These are phyloP conservation scores for Kodamaea laetipori DNA, from an alignment of 805 yeast species.

Conservation along the genomic window DNA sequence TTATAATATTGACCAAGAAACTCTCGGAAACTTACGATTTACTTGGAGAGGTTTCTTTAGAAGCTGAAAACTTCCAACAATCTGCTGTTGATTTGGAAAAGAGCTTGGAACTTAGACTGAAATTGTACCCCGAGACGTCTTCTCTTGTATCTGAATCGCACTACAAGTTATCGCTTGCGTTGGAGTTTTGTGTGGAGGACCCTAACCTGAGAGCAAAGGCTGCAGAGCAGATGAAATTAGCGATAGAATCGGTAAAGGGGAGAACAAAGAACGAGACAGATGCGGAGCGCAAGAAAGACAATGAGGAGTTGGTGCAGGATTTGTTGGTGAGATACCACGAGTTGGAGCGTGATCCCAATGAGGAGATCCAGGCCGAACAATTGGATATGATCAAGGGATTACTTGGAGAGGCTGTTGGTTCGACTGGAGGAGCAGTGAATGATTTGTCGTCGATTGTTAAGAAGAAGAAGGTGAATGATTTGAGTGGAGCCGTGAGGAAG, in stretches of 20 bases:
- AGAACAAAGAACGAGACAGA: constrained; percentile 44
- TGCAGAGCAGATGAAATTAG: constrained; percentile 53
- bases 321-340: constrained; percentile 59
- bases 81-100: constrained; percentile 69
- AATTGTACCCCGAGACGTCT: constrained; percentile 53
- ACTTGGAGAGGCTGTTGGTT: constrained; percentile 52
- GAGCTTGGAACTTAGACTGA: constrained; percentile 55
- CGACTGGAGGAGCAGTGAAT: too few relatives aligned
- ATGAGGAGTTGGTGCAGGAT: constrained; percentile 54
- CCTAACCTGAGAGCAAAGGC: constrained; percentile 51
- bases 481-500: constrained; percentile 53
- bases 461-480: constrained; percentile 39
- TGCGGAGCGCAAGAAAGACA: constrained; percentile 44
- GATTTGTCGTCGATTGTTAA: constrained; percentile 66
- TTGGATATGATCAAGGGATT: constrained; percentile 57
- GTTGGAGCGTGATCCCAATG: constrained; percentile 52
- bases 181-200: constrained; percentile 67
- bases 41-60: constrained; percentile 87
- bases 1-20: constrained; percentile 46
- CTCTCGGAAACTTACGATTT: constrained; percentile 75
- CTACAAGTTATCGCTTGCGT: constrained; percentile 76
- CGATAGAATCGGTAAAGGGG: constrained; percentile 46
- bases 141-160: constrained; percentile 74
- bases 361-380: constrained; percentile 51
- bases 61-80: constrained; percentile 82